Conservation (phyloP, 2,329 filamentous ascomycete species). For the Trichoderma aggressivum region DNA sequence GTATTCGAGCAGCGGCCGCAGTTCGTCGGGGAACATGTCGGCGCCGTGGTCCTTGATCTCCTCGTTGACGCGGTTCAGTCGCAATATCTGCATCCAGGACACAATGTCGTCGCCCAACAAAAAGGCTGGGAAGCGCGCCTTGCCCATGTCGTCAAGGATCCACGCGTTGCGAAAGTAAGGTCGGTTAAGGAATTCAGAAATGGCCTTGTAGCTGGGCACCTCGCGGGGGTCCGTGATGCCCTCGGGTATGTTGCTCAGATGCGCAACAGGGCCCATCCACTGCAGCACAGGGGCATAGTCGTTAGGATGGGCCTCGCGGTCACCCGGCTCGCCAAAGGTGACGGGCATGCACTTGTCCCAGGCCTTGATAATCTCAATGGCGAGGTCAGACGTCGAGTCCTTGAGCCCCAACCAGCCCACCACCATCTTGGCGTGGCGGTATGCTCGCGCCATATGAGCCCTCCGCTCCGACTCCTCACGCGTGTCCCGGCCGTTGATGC, state of each 20-base stretch:
- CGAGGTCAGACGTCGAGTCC: conserved; percentile 28
- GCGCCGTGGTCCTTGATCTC: conserved; percentile 35
- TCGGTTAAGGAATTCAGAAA: conserved; percentile 30
- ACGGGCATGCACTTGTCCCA: conserved; percentile 33
- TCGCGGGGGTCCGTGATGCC: conserved; percentile 25
- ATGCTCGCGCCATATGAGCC: conserved; percentile 30
- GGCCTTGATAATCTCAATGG: conserved; percentile 26
- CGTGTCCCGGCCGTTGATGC: conserved; percentile 29
- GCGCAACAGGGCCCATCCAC: conserved; percentile 30
- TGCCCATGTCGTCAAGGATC: conserved; percentile 37
- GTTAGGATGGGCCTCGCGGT: conserved; percentile 32
- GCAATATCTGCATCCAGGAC: conserved; percentile 36
- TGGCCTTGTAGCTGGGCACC: conserved; percentile 25
- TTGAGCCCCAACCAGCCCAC: conserved; percentile 34
- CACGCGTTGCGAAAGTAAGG: conserved; percentile 36
- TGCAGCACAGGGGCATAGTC: conserved; percentile 33
- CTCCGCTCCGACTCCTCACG: conserved; percentile 30
- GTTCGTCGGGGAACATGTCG: conserved; percentile 29
- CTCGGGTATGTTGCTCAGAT: conserved; percentile 25
- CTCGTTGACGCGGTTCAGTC: conserved; percentile 34
- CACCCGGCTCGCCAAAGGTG: conserved; percentile 34
- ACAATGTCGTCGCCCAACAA: conserved; percentile 36
- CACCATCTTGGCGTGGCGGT: conserved; percentile 31
- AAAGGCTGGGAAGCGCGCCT: conserved; percentile 32
- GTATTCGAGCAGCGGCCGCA: conserved; percentile 22